These are phyloP conservation scores for Pleurotus salmoneostramineus DNA, from an alignment of 768 basidiomycete species.

Conservation along the genomic window DNA sequence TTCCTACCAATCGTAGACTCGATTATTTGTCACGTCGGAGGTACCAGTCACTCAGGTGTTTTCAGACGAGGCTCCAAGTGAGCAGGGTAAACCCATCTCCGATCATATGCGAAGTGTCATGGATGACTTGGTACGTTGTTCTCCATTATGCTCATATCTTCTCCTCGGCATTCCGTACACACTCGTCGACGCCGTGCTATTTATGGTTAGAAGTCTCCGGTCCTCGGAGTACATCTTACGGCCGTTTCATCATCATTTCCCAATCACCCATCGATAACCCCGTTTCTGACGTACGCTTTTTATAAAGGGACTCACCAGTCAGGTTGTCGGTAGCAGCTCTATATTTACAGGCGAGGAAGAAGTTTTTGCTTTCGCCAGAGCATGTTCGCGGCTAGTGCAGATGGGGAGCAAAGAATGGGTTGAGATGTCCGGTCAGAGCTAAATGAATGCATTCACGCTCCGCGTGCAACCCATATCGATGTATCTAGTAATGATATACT, in stretches of 20 bases:
- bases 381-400: slow-evolving; percentile 81
- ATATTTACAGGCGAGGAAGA: slow-evolving; percentile 98
- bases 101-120: slow-evolving; percentile 92
- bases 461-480: not conserved
- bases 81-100: slow-evolving; percentile 41
- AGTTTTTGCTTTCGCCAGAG: slow-evolving; percentile 93
- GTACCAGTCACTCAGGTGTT: slow-evolving; percentile 91
- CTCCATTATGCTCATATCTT: slow-evolving; percentile 13
- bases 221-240: no score
- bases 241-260: not conserved
- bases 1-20: slow-evolving; percentile 51
- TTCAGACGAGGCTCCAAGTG: slow-evolving; percentile 56
- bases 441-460: not conserved
- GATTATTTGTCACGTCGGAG: slow-evolving; percentile 88
- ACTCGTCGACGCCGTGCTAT: not conserved
- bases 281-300: not conserved
- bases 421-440: slow-evolving; percentile 37
- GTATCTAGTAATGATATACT: not conserved
- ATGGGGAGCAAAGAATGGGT: slow-evolving; percentile 92
- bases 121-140: slow-evolving; percentile 80
- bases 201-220: not conserved
- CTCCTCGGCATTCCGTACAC: slow-evolving; percentile 4
- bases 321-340: slow-evolving; percentile 75
- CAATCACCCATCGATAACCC: not conserved
- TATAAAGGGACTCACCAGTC: slow-evolving; percentile 68